phyloP scores from a whole-genome alignment of 345 rosid genomes.

The Excoecaria cochinchinensis region DNA sequence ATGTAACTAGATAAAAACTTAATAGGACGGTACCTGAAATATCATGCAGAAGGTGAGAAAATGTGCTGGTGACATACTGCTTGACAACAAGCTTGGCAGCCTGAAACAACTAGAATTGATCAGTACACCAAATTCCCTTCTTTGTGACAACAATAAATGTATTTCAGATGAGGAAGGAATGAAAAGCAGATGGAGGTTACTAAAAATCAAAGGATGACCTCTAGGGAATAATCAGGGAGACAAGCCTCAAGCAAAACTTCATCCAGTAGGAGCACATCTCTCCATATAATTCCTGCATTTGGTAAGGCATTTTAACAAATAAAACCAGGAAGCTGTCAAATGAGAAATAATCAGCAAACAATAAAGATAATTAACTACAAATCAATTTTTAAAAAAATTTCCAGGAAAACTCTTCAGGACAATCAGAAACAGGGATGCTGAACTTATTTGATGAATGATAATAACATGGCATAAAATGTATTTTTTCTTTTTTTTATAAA shows the following conservation, averaged over 20 bases:
- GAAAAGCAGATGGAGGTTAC: slow-evolving; percentile 5
- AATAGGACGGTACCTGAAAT: slow-evolving; percentile 61
- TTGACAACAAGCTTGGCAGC: slow-evolving; percentile 68
- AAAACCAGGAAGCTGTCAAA: slow-evolving; percentile 13
- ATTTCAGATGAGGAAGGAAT: background rate
- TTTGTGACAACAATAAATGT: background rate
- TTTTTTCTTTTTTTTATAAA: background rate
- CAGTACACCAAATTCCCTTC: slow-evolving; percentile 19
- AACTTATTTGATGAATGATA: slow-evolving; percentile 5
- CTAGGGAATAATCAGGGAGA: slow-evolving; percentile 65
- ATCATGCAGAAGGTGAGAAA: slow-evolving; percentile 70
- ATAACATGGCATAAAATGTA: background rate
- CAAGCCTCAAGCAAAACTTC: slow-evolving; percentile 73
- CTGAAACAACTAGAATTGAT: slow-evolving; percentile 55
- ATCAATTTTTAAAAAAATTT: slow-evolving; percentile 3
- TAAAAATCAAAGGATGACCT: slow-evolving; percentile 46
- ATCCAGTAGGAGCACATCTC: slow-evolving; percentile 81
- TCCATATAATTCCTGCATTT: slow-evolving; percentile 75
- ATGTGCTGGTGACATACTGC: slow-evolving; percentile 59
- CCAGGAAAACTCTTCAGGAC: slow-evolving; percentile 8
- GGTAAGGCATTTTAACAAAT: slow-evolving; percentile 21
- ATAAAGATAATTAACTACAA: slow-evolving; percentile 1
- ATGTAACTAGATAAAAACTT: background rate
- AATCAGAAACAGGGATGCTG: background rate
- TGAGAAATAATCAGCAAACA: slow-evolving; percentile 12